Base-by-base conservation (phyloP, 2,329 filamentous ascomycete species). In the Aspergillus calidoustus region DNA sequence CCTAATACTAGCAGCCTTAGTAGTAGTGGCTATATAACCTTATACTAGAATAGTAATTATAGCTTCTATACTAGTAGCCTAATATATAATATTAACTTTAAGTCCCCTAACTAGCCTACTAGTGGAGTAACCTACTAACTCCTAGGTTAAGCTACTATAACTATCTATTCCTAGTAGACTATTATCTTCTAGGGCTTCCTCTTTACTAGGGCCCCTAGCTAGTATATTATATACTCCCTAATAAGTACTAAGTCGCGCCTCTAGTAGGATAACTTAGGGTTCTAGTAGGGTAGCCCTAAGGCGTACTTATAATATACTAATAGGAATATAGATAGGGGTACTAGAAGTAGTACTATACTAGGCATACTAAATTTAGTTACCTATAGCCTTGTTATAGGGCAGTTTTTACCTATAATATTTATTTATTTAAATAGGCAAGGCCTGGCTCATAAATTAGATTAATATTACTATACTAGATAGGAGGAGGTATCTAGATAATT, bases 391-490 rank as follows among this genome's bases (percentile, higher is more conserved):
- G 38, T 9, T 1, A 48, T 48, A 2, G 48, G 56, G 15, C 38
- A 58, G 56, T 58, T 58, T 25, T 46, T 58, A 17, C 56, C 56
- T 7, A 31, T 58, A 5, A 58, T 48, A 17, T 52, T 58, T 52
- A 58, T 58, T n/a, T 58, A 52, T 23, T 52, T 25, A 25, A 58
- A 58, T 47, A 48, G 56, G 17, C 38, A 34, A 38, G 56, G 56
- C 3, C 47, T 23, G 4, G 56, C 56, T n/a, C 23, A 28, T 22
- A 8, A 58, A 58, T 58, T 15, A 22, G 15, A 13, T 58, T 46
- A 25, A 46, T 38, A 19, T 58, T 17, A 47, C 38, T 1, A 41
- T 38, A 6, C 56, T 48, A 1, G 49, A 44, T 17, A 48, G 56
- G 25, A 46, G 19, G 17, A 23, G 3, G 25, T 58, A 58, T 34